Evolutionary conservation across 2,329 filamentous ascomycete genomes (phyloP), one percentile per base, ranked within the genome.

Genomic region (Chaetomium sp.): DNA sequence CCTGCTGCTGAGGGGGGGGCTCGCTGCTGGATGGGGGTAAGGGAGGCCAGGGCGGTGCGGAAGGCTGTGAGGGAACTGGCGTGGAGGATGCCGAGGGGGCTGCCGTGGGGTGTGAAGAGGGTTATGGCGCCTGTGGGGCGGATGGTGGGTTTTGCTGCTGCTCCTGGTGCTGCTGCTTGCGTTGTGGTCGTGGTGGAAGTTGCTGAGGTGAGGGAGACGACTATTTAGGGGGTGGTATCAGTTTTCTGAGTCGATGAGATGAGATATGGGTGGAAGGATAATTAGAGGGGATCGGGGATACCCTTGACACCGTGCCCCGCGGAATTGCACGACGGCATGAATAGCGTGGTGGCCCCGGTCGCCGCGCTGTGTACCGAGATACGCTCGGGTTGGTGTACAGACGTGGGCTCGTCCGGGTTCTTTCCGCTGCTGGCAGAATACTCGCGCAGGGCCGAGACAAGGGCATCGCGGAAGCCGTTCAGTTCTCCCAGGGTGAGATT

Each of bases 61-160:
- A 92, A 94, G 3, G 87, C 88, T 0, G 89, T 94, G 36, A 92
- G 73, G 46, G 88, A 84, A 57, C 81, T 80, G 12, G 88, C 87
- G 64, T 89, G 86, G 40, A 94, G 72, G 54, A 92, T 77, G 4
- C 86, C 89, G 5, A 81, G 70, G 0, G 87, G 79, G 9, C 74
- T 70, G 43, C 88, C 88, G 27, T 78, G 73, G 1, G 80, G 77
- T 0, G 76, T 74, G 72, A 88, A 87, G 49, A 92, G 74, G 34
- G 86, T 88, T 50, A 92, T 76, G 6, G 86, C 82, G 14, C 87
- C 87, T 2, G 80, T 83, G 11, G 86, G 79, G 41, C 69, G 72
- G 59, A 76, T 76, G 44, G 61, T 53, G 41, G 62, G 46, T 48
- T 48, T 54, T 50, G 32, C 32, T 59, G 53, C 32, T 38, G 62